Evolutionary conservation across 2,329 filamentous ascomycete genomes (phyloP), one percentile per base, ranked within the genome.

Genomic region (Fusarium heterosporum): DNA sequence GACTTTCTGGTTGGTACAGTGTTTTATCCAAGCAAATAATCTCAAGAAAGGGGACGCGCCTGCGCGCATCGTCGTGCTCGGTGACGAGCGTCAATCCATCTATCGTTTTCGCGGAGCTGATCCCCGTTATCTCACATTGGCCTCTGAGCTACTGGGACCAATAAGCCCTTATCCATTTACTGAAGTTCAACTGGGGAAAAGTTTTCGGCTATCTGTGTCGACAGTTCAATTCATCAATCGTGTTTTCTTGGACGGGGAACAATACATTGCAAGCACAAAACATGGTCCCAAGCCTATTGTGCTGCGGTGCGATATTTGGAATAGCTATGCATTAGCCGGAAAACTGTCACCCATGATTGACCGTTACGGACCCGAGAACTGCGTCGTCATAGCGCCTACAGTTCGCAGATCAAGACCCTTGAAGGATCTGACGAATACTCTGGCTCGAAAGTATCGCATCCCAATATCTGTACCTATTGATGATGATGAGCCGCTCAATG

Each of bases 11-110:
- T 51, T 76, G 4, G 51, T 62, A 1, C 61, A 26, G 19, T 58
- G 64, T n/a, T 75, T 77, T 16, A 61, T 76, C 26, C 53, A 38
- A 3, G 61, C 73, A 17, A 70, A 75, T 19, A 62, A 67, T 10
- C 49, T 29, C 10, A 56, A 52, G 12, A 53, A 51, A 12, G 61
- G 59, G 2, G 69, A 65, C 1, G 43, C 47, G 14, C 32, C 65
- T 12, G 64, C 72, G 6, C 70, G 57, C 4, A 55, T 77, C 12
- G 71, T 77, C 16, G 62, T 71, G 10, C 70, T 77, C 6, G 75
- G 75, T 11, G 74, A 77, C 28, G 74, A 77, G 47, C 61, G 73
- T 7, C 74, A 77, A 52, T 67, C 72, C 12, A 74, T 77, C 19
- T 75, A 73, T 22, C 58, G 50, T 16, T 77, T 74, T 34, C 68